These are phyloP conservation scores for Kodamaea fungicola DNA, from an alignment of 1,139 yeast species.

Conservation along the genomic window DNA sequence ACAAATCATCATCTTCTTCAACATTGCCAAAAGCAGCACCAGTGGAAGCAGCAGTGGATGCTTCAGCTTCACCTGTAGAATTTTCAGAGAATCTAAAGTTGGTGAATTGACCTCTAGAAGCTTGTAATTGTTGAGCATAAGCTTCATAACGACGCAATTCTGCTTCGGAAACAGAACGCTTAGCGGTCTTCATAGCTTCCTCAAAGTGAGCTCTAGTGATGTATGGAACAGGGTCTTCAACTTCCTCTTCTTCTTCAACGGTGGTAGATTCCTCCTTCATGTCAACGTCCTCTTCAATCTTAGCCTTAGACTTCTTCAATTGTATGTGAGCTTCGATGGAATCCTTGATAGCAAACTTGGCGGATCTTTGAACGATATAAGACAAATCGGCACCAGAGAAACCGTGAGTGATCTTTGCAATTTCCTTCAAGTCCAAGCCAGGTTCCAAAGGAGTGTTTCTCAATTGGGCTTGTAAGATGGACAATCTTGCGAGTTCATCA, in stretches of 20 bases:
- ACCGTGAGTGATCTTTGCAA: conserved; percentile 91
- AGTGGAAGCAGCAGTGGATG: conserved; percentile 54
- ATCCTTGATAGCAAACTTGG: conserved; percentile 97
- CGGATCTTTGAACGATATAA: conserved; percentile 96
- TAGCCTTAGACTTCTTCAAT: conserved; percentile 49
- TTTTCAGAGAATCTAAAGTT: conserved; percentile 68
- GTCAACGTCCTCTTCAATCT: conserved; percentile 36
- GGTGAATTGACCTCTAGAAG: conserved; percentile 89
- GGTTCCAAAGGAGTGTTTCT: conserved; percentile 99
- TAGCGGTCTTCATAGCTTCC: conserved; percentile 99
- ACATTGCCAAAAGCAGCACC: conserved; percentile 61
- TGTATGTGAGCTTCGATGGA: conserved; percentile 82
- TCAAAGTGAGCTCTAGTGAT: conserved; percentile 92
- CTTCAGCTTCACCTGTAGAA: conserved; percentile 28
- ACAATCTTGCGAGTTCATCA: conserved; percentile 88
- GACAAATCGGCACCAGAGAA: conserved; percentile 99
- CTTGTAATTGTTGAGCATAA: conserved; percentile 93
- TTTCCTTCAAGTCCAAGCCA: conserved; percentile 81
- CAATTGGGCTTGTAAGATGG: conserved; percentile 91
- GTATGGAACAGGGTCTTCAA: conserved; percentile 90
- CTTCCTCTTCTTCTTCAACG: conserved; percentile 53
- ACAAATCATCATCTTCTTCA: conserved; percentile 93
- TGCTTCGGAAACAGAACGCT: conserved; percentile 94
- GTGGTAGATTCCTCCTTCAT: conserved; percentile 64
- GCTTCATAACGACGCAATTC: conserved; percentile 99